phyloP scores from a whole-genome alignment of 2,329 filamentous ascomycete species.

The Colletotrichum destructivum region DNA sequence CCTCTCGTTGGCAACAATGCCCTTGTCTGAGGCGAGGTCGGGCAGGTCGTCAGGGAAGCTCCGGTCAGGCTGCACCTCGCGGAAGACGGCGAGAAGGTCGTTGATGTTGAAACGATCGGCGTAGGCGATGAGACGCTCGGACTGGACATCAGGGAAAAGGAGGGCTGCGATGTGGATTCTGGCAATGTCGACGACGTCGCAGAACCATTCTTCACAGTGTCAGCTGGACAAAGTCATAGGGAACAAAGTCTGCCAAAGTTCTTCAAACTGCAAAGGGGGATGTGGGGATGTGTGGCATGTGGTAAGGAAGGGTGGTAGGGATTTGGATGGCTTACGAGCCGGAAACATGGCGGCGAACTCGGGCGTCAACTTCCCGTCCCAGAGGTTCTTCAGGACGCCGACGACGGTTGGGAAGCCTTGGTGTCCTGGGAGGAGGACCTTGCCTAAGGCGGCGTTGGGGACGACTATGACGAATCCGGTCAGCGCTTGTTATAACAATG shows the following conservation, averaged over 20 bases:
- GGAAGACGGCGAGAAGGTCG: slow-evolving; percentile 25
- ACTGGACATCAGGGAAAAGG: slow-evolving; percentile 24
- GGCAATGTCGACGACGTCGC: slow-evolving; percentile 32
- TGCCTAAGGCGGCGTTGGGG: slow-evolving; percentile 49
- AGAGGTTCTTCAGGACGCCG: slow-evolving; percentile 26
- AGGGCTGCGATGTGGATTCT: slow-evolving; percentile 29
- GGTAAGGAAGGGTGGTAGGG: too few relatives aligned
- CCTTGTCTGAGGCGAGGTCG: slow-evolving; percentile 15
- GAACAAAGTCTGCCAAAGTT: too few relatives aligned
- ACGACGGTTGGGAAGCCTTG: slow-evolving; percentile 47
- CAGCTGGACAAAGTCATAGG: neutral
- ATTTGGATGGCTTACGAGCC: slow-evolving; percentile 1
- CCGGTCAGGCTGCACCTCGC: slow-evolving; percentile 4
- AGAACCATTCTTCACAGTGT: slow-evolving; percentile 18
- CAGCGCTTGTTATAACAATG: too few relatives aligned
- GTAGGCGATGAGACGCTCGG: slow-evolving; percentile 25
- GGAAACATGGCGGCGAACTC: slow-evolving; percentile 27
- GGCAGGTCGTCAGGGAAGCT: slow-evolving; percentile 23
- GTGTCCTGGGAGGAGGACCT: slow-evolving; percentile 36
- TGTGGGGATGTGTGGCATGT: too few relatives aligned
- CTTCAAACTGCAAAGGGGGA: too few relatives aligned
- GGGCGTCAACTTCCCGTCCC: neutral
- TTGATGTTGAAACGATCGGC: slow-evolving; percentile 29
- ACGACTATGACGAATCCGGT: slow-evolving; percentile 42
- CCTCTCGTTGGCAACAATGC: slow-evolving; percentile 24